Conservation (phyloP, 2,329 filamentous ascomycete genomes). For the Penicillium sp. region DNA sequence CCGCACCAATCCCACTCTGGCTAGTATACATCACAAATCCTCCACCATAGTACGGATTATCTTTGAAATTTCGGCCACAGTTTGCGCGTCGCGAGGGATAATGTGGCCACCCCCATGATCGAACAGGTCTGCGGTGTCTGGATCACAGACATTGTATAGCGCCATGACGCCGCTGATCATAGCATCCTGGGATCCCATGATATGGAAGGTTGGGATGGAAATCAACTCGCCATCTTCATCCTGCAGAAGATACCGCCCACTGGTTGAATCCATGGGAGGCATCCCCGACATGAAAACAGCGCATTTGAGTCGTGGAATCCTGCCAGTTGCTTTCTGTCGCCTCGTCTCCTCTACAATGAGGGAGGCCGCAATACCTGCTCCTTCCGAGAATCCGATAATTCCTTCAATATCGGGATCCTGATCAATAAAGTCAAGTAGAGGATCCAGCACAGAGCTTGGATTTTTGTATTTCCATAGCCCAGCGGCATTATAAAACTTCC, state of each 20-base stretch:
- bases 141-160: slow-evolving; percentile 53
- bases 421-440: slow-evolving; percentile 28
- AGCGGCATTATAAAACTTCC: not conserved
- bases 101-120: slow-evolving; percentile 54
- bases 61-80: slow-evolving; percentile 1
- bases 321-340: slow-evolving; percentile 21
- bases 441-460: slow-evolving; percentile 19
- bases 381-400: slow-evolving; percentile 37
- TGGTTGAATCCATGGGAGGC: slow-evolving; percentile 29
- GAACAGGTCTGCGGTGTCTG: slow-evolving; percentile 50
- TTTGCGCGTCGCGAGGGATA: slow-evolving; percentile 39
- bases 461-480: slow-evolving; percentile 3
- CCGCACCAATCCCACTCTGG: not conserved
- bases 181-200: slow-evolving; percentile 49
- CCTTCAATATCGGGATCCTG: slow-evolving; percentile 32
- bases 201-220: slow-evolving; percentile 34
- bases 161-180: slow-evolving; percentile 49
- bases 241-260: slow-evolving; percentile 24
- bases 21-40: slow-evolving; percentile 2
- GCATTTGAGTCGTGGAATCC: slow-evolving; percentile 30
- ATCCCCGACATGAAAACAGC: slow-evolving; percentile 34
- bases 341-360: slow-evolving; percentile 33
- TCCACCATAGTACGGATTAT: not conserved
- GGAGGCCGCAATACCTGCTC: slow-evolving; percentile 33
- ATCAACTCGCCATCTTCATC: slow-evolving; percentile 31